These are phyloP conservation scores for Epicoccum nigrum DNA, from an alignment of 2,329 filamentous ascomycete genomes.

Conservation along the genomic window DNA sequence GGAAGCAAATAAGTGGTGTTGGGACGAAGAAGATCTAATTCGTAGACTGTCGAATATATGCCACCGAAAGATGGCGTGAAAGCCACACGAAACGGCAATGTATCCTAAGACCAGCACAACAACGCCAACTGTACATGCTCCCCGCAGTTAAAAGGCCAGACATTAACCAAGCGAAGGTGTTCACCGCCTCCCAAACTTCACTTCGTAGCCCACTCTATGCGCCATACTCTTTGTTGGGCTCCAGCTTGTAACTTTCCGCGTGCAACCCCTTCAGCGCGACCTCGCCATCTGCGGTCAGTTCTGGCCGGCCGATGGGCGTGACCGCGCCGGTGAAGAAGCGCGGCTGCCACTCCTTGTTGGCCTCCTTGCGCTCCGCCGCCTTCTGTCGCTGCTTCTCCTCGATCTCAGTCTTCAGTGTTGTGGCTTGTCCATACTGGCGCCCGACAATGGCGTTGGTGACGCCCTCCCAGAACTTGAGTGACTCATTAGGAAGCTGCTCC, in stretches of 20 bases:
- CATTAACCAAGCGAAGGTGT: constrained; percentile 15
- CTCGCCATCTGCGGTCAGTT: constrained; percentile 67
- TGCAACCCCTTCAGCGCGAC: constrained; percentile 63
- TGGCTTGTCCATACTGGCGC: constrained; percentile 85
- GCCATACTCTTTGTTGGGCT: constrained; percentile 52
- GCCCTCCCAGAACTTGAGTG: constrained; percentile 81
- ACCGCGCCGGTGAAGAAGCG: constrained; percentile 77
- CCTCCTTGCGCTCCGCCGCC: constrained; percentile 77
- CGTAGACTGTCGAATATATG: constrained; percentile 15
- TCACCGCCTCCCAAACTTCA: constrained; percentile 4
- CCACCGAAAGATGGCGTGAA: constrained; percentile 9
- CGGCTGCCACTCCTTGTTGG: constrained; percentile 76
- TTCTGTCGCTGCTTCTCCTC: constrained; percentile 89
- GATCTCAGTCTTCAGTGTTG: constrained; percentile 84
- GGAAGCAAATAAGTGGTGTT: too few relatives aligned
- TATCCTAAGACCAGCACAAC: constrained; percentile 12
- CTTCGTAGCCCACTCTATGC: constrained; percentile 28
- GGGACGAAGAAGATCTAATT: constrained; percentile 10
- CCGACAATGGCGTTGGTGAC: constrained; percentile 85
- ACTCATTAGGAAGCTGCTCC: constrained; percentile 86
- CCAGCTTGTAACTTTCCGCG: constrained; percentile 57
- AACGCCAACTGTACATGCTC: constrained; percentile 20
- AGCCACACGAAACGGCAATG: constrained; percentile 5
- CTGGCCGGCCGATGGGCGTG: constrained; percentile 65
- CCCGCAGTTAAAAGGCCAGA: constrained; percentile 7